Conservation (phyloP, 2,329 filamentous ascomycete genomes). For the Teratosphaeria epicoccoides region DNA sequence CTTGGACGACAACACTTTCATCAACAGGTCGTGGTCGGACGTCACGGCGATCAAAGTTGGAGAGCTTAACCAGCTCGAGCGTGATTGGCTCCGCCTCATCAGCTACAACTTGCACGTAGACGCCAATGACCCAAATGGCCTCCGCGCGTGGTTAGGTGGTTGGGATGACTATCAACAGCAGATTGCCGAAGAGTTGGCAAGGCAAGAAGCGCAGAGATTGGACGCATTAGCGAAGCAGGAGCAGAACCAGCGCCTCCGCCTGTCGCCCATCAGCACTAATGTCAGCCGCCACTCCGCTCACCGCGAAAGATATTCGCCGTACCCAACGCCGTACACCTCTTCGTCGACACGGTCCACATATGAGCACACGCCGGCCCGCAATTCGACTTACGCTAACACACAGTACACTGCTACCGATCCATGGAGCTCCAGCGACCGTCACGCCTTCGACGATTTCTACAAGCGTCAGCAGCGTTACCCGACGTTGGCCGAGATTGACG, state of each 20-base stretch:
- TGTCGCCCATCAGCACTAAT: conserved; percentile 56
- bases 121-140: conserved; percentile 63
- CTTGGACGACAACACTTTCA: conserved; percentile 92
- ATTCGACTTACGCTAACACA: conserved; percentile 21
- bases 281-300: conserved; percentile 43
- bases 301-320: conserved; percentile 32
- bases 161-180: conserved; percentile 55
- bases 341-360: conserved; percentile 16
- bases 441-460: conserved; percentile 25
- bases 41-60: conserved; percentile 79
- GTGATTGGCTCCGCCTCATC: conserved; percentile 76
- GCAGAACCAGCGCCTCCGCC: conserved; percentile 25
- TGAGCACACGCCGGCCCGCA: conserved; percentile 20
- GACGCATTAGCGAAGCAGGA: not conserved
- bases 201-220: conserved; percentile 16
- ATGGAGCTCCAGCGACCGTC: conserved; percentile 21
- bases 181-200: conserved; percentile 30
- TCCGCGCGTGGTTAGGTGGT: conserved; percentile 52
- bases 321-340: conserved; percentile 26
- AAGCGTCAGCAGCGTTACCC: conserved; percentile 23
- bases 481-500: conserved; percentile 23
- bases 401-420: conserved; percentile 25
- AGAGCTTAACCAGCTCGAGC: conserved; percentile 76
- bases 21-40: conserved; percentile 93
- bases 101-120: conserved; percentile 81